A percentile compares a stretch with the other conserved stretches of the same genome.
Evolutionary conservation across 2,329 filamentous ascomycete species (phyloP).

Genomic region (Blumeria hordei): DNA sequence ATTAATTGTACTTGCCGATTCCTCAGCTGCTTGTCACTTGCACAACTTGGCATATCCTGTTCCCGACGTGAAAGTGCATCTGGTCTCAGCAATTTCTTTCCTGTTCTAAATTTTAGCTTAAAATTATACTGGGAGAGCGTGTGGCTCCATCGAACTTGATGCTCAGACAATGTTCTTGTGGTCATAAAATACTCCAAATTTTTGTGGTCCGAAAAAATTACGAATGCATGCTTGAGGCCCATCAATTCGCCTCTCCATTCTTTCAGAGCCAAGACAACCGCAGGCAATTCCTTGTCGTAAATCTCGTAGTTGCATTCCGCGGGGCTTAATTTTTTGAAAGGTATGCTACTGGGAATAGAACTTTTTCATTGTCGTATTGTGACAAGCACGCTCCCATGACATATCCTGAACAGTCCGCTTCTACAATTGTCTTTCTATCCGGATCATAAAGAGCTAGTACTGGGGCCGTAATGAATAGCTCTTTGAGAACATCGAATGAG

Average conservation of each 20-base stretch:
- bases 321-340: background rate
- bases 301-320: constrained; percentile 1
- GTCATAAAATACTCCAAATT: background rate
- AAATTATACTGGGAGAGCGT: background rate
- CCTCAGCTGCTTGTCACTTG: background rate
- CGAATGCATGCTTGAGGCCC: background rate
- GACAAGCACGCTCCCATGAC: background rate
- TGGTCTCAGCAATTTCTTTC: background rate
- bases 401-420: background rate
- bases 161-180: background rate
- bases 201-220: background rate
- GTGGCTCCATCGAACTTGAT: background rate
- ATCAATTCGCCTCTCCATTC: background rate
- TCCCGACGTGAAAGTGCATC: background rate
- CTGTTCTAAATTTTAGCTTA: background rate
- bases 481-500: background rate
- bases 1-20: background rate
- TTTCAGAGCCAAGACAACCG: background rate
- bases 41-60: background rate
- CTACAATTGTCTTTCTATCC: background rate
- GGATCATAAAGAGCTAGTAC: background rate
- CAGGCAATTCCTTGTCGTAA: background rate
- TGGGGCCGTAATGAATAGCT: background rate
- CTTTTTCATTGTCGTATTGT: background rate
- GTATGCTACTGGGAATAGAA: background rate